These are phyloP conservation scores for Murraya paniculata DNA, from an alignment of 345 rosid species.

Conservation along the genomic window DNA sequence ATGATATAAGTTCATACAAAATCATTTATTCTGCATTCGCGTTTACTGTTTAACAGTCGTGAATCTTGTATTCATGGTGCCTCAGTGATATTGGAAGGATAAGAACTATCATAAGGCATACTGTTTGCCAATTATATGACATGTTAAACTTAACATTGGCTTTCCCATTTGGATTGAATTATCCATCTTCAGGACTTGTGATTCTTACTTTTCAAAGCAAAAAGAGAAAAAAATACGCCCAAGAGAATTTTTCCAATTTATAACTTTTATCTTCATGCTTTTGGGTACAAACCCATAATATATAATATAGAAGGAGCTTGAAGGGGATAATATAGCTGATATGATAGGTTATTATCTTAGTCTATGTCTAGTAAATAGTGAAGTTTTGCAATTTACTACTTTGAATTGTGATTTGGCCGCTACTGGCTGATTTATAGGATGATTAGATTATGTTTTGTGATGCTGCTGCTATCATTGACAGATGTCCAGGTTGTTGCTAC, in stretches of 20 bases:
- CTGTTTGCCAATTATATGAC: neutral
- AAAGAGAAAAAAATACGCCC: neutral
- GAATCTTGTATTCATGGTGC: neutral
- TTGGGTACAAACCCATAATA: neutral
- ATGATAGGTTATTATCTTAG: neutral
- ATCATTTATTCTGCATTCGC: neutral
- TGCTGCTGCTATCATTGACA: neutral
- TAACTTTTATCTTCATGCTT: neutral
- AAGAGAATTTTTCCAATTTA: neutral
- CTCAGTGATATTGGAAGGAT: neutral
- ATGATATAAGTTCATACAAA: neutral
- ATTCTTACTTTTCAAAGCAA: neutral
- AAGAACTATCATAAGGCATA: neutral
- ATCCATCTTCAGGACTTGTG: neutral
- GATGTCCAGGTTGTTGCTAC: neutral
- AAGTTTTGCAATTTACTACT: neutral
- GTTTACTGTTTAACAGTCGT: neutral
- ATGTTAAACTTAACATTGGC: neutral
- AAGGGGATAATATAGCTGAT: neutral
- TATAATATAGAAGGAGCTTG: neutral
- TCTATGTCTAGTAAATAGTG: neutral
- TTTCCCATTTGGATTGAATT: neutral
- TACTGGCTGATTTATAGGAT: neutral
- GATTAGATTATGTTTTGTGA: neutral
- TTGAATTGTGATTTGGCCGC: neutral